Evolutionary conservation across 345 rosid genomes (phyloP).

Genomic region (Xanthoceras sorbifolium): DNA sequence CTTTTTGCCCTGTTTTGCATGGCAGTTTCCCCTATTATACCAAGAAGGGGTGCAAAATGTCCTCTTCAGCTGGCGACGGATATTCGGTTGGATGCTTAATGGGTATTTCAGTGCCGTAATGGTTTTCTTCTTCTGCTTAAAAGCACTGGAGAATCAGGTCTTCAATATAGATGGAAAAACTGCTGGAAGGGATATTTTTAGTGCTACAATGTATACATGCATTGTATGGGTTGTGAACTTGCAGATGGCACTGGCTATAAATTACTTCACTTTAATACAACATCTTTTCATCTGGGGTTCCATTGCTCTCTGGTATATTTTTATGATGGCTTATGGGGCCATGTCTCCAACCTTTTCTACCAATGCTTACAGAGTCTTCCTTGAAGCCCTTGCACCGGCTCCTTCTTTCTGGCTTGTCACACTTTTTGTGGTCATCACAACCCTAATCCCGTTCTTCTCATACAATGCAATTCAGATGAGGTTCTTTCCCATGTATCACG

Average conservation of each 20-base stretch:
- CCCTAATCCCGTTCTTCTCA: conserved; percentile 67
- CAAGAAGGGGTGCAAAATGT: conserved; percentile 89
- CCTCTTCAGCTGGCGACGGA: conserved; percentile 83
- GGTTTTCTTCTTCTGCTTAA: conserved; percentile 67
- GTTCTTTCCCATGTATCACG: conserved; percentile 95
- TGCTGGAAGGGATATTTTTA: conserved; percentile 61
- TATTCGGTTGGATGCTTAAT: conserved; percentile 78
- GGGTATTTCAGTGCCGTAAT: conserved; percentile 62
- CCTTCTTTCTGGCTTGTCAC: conserved; percentile 76
- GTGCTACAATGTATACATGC: conserved; percentile 79
- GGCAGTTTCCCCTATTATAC: conserved; percentile 84
- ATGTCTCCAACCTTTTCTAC: conserved; percentile 42
- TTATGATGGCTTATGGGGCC: conserved; percentile 62
- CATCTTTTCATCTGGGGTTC: conserved; percentile 75
- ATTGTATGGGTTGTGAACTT: conserved; percentile 85
- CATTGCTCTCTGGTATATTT: conserved; percentile 67
- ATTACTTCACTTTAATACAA: conserved; percentile 80
- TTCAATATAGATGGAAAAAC: conserved; percentile 65
- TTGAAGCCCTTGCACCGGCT: conserved; percentile 77
- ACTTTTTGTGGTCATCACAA: conserved; percentile 47
- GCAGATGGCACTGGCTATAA: conserved; percentile 73
- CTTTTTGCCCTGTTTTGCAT: conserved; percentile 14
- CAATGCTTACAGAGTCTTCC: conserved; percentile 64
- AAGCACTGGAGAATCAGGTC: conserved; percentile 66
- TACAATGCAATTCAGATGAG: conserved; percentile 66